phyloP scores from a whole-genome alignment of 352 stramenopile species.

The Aphanomyces cochlioides region DNA sequence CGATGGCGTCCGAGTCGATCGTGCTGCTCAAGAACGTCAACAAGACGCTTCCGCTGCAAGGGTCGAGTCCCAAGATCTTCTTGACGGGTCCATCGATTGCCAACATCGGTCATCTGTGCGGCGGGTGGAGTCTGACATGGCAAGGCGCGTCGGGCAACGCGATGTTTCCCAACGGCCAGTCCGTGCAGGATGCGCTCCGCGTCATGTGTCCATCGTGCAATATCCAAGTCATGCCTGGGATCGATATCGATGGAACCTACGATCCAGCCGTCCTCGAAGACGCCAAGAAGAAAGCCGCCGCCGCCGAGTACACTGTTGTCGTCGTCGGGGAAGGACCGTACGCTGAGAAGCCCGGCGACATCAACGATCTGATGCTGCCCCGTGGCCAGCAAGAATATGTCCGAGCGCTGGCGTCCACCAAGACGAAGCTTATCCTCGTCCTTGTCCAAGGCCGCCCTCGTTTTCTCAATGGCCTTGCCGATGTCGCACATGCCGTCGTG shows the following conservation, averaged over 20 bases:
- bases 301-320: conserved; percentile 70
- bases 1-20: conserved; percentile 67
- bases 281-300: conserved; percentile 43
- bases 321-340: conserved; percentile 72
- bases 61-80: conserved; percentile 40
- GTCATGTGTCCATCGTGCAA: neutral
- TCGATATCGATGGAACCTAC: conserved; percentile 49
- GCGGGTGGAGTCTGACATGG: conserved; percentile 70
- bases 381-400: conserved; percentile 61
- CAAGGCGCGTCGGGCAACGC: conserved; percentile 55
- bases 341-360: conserved; percentile 78
- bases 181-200: conserved; percentile 51
- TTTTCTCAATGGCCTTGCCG: conserved; percentile 46
- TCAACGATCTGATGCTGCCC: conserved; percentile 58
- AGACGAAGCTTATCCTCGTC: conserved; percentile 66
- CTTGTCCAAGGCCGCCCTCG: conserved; percentile 63
- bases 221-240: conserved; percentile 44
- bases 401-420: conserved; percentile 42
- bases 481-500: conserved; percentile 55
- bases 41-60: conserved; percentile 37
- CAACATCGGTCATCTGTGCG: conserved; percentile 68
- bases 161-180: conserved; percentile 59
- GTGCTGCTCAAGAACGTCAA: conserved; percentile 74
- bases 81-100: conserved; percentile 56
- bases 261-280: conserved; percentile 38